A percentile compares a stretch with the other conserved stretches of the same genome.
These are phyloP conservation scores for Rubus parviflorus DNA, from an alignment of 306 rosid species.

Conservation along the genomic window DNA sequence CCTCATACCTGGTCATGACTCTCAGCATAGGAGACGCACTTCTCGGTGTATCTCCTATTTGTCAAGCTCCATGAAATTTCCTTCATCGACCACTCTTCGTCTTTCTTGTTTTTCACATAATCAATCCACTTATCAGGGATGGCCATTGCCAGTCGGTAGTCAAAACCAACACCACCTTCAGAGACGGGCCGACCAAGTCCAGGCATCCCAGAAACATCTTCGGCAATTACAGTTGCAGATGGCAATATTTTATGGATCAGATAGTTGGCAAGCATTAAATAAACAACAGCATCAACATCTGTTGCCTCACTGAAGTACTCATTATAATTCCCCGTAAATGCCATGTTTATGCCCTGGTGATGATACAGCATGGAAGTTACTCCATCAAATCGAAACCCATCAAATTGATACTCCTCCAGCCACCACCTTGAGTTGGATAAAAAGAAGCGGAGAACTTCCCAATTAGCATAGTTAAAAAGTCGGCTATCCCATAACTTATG, in stretches of 20 bases:
- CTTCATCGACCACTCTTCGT: conserved; percentile 77
- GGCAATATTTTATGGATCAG: conserved; percentile 69
- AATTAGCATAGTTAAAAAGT: conserved; percentile 89
- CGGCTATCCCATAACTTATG: conserved; percentile 96
- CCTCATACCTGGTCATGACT: conserved; percentile 91
- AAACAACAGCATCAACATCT: conserved; percentile 89
- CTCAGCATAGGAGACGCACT: conserved; percentile 89
- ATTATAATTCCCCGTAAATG: conserved; percentile 73
- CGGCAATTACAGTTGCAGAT: conserved; percentile 85
- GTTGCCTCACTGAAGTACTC: conserved; percentile 89
- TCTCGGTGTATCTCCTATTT: conserved; percentile 90
- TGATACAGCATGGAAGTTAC: conserved; percentile 95
- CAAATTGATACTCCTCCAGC: conserved; percentile 88
- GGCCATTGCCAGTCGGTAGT: conserved; percentile 91
- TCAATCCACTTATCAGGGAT: conserved; percentile 96
- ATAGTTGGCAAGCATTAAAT: conserved; percentile 86
- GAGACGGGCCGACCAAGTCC: conserved; percentile 77
- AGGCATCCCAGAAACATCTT: conserved; percentile 99
- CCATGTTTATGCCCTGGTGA: conserved; percentile 85
- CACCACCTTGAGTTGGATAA: conserved; percentile 93
- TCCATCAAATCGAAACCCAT: conserved; percentile 98
- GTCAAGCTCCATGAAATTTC: conserved; percentile 78
- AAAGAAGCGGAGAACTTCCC: conserved; percentile 99
- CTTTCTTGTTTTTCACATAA: conserved; percentile 79
- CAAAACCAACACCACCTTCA: conserved; percentile 85